These are phyloP conservation scores for Pueraria montana DNA, from an alignment of 306 rosid genomes.

Conservation along the genomic window DNA sequence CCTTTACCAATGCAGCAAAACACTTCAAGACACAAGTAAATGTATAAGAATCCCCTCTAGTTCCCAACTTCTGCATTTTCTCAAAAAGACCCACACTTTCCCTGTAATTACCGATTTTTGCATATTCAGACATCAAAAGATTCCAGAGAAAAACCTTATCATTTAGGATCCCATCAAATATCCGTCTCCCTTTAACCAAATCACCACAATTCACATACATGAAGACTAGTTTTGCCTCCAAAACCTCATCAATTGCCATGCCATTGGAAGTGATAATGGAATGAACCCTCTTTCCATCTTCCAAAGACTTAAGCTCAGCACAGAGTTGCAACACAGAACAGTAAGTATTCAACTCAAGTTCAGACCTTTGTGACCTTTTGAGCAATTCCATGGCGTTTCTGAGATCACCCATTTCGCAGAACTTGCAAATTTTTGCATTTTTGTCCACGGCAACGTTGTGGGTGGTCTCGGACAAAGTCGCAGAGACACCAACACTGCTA, in stretches of 20 bases:
- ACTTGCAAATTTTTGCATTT: conserved; percentile 46
- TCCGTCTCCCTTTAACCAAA: conserved; percentile 62
- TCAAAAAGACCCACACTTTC: conserved; percentile 64
- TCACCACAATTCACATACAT: conserved; percentile 77
- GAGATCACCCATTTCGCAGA: conserved; percentile 68
- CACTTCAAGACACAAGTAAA: conserved; percentile 76
- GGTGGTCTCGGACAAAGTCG: conserved; percentile 45
- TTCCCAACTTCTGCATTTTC: conserved; percentile 68
- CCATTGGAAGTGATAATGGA: conserved; percentile 58
- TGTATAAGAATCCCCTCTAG: conserved; percentile 64
- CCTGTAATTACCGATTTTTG: conserved; percentile 60
- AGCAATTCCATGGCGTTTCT: conserved; percentile 63
- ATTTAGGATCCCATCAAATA: conserved; percentile 62
- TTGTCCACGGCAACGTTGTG: not conserved
- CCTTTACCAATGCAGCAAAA: conserved; percentile 58
- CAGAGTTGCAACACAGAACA: conserved; percentile 83
- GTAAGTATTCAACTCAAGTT: conserved; percentile 62
- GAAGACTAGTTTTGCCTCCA: conserved; percentile 75
- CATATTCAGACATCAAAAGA: conserved; percentile 72
- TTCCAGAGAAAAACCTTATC: conserved; percentile 80
- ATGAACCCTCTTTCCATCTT: conserved; percentile 71
- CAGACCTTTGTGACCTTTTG: conserved; percentile 47
- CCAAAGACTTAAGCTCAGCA: conserved; percentile 62
- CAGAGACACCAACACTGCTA: conserved; percentile 25
- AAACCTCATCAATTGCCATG: conserved; percentile 49